phyloP scores from a whole-genome alignment of 495 filamentous ascomycete species.

The Evansstolkia leycettana region DNA sequence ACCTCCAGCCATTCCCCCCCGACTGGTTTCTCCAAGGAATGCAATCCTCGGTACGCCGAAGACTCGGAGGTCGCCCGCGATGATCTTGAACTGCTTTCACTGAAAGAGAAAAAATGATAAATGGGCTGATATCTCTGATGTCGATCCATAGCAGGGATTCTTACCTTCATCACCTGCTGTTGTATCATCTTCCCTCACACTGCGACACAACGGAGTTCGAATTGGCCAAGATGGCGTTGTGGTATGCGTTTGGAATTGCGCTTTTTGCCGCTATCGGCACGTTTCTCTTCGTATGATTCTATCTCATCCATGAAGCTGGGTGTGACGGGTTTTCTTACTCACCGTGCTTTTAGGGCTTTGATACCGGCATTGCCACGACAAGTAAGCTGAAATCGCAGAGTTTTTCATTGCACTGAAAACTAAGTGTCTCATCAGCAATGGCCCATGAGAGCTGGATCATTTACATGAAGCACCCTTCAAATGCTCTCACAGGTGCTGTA shows the following conservation, averaged over 20 bases:
- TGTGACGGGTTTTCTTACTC: background rate
- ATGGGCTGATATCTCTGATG: no score
- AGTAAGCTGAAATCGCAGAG: conserved; percentile 25
- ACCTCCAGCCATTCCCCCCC: no score
- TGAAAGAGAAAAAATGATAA: no score
- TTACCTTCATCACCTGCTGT: background rate
- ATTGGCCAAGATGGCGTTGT: conserved; percentile 22
- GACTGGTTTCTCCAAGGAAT: no score
- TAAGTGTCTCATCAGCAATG: conserved; percentile 29
- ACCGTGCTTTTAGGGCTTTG: conserved; percentile 33
- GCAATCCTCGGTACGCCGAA: conserved; percentile 13
- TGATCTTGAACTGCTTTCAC: no score
- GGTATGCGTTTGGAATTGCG: conserved; percentile 37
- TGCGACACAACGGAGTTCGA: no score
- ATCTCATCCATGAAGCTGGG: background rate
- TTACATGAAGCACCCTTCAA: conserved; percentile 43
- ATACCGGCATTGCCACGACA: conserved; percentile 47
- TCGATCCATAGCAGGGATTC: background rate
- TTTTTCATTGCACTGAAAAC: conserved; percentile 1
- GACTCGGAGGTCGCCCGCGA: background rate
- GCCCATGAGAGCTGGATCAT: conserved; percentile 48
- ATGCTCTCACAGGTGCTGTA: conserved; percentile 45
- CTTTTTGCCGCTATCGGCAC: conserved; percentile 45
- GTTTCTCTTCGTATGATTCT: conserved; percentile 39
- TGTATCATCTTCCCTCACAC: no score